Evolutionary conservation across 2,329 filamentous ascomycete genomes (phyloP), one percentile per base, ranked within the genome.

Genomic region (Xylaria hypoxylon): DNA sequence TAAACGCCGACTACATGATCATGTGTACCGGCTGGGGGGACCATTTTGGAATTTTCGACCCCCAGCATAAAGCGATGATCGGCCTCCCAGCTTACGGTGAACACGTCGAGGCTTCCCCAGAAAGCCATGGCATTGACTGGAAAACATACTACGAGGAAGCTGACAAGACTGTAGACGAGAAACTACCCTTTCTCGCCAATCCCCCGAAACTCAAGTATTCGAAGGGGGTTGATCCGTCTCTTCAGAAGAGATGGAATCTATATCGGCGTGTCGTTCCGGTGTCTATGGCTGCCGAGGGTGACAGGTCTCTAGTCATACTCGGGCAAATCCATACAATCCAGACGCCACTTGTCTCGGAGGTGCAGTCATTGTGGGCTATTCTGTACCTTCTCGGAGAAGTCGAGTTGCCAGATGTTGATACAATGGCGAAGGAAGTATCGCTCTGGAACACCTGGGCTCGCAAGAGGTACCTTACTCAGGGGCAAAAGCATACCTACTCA

Each of bases 371-470:
- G 26, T 79, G 77, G 77, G 75, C 68, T 1, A 69, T 76, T 52
- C 42, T 71, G 5, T 79, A 75, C 52, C 63, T 79, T 6, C 70
- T 74, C 7, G 77, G 76, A 8, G 62, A 74, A 45, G 33, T 77
- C 19, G 68, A 75, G 15, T 58, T 78, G n/a, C 78, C 77, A 5
- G 59, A 65, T n/a, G 60, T 69, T 5, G 68, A 73, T 10, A 67
- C 66, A 3, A 78, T 78, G 76, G 72, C 63, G 3, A 60, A 64
- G 31, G 77, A 79, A 59, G 71, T 77, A 19, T 71, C 77, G 2
- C 66, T 70, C 17, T 78, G 72, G 72, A 78, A 78, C 59, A 74
- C 73, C 0, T 80, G 78, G 78, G 77, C 74, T 1, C 67, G 73
- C 1, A 76, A 74, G 70, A 64, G 76, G 8, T 78, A 78, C 62